phyloP scores from a whole-genome alignment of 352 stramenopile species.

The Globisporangium cederbergense region DNA sequence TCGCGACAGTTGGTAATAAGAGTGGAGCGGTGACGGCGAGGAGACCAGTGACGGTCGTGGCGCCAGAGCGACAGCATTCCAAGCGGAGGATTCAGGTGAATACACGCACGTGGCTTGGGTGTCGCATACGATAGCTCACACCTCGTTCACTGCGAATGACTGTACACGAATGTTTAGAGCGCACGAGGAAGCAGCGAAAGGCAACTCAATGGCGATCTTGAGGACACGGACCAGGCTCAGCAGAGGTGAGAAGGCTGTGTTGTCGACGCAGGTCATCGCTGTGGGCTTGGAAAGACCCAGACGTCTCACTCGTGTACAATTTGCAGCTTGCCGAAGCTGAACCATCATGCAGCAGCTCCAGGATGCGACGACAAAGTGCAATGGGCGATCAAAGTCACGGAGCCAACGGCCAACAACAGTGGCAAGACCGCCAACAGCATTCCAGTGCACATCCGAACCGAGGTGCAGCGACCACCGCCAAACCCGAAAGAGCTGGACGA shows the following conservation, averaged over 20 bases:
- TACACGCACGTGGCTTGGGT: neutral
- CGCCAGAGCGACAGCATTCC: neutral
- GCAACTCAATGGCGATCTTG: neutral
- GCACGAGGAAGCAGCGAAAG: slow-evolving; percentile 23
- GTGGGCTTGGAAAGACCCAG: neutral
- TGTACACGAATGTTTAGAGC: slow-evolving; percentile 15
- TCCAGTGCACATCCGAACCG: neutral
- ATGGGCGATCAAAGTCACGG: slow-evolving; percentile 35
- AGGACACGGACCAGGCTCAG: neutral
- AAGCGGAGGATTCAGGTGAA: slow-evolving; percentile 6
- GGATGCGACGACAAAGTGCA: slow-evolving; percentile 20
- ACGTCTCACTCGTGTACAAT: neutral
- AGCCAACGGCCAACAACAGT: neutral
- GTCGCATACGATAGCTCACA: neutral
- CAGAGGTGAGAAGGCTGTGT: neutral
- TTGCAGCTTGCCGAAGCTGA: slow-evolving; percentile 4
- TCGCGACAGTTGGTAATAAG: neutral
- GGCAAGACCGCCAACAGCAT: neutral
- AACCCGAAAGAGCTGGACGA: slow-evolving; percentile 21
- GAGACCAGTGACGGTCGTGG: slow-evolving; percentile 14
- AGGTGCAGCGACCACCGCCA: neutral
- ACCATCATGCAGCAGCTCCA: neutral
- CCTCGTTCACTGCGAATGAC: neutral
- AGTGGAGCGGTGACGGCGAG: slow-evolving; percentile 24
- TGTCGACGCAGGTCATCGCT: neutral